Base-by-base conservation (phyloP, 2,329 filamentous ascomycete genomes). In the Knoxdaviesia proteae region DNA sequence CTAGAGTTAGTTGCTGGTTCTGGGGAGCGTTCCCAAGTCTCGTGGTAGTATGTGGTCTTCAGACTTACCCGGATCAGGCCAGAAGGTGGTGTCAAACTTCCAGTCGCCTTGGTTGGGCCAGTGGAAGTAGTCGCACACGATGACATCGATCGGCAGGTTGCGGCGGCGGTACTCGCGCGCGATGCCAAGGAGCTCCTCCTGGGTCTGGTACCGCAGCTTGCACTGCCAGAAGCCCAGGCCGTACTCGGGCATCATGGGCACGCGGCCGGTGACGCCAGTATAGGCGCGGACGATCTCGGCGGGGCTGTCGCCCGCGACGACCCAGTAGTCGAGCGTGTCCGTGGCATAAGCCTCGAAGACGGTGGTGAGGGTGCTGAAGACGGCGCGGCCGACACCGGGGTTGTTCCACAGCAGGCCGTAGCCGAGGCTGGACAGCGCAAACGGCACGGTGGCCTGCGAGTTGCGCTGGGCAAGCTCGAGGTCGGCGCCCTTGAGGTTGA, bases 401-500 rank as follows among this genome's bases (percentile, higher is more conserved):
- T 77, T 78, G 48, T 80, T 79, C 75, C 75, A 80, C 0, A 80
- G 56, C 2, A 80, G 57, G 0, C 75, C 75, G 47, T 80, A 80
- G 0, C 74, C 74, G 1, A 63, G 59, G 2, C 65, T 73, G 0
- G 70, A 75, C 0, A 79, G 51, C 0, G 67, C 65, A 52, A 79
- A 80, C 0, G 75, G 75, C 0, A 80, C 66, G 41, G 66, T 74
- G 4, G 74, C 74, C 53, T 80, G 75, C 0, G 72, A 77, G 51
- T 80, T 80, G 1, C 74, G 65, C 35, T 80, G 75, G 0, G 75
- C 74, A 3, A 80, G 63, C 51, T 80, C 75, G 1, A 79, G 54
- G 44, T 79, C 73, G 0, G 61, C 52, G 0, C 75, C 75, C 49
- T 78, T 79, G 40, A 79, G 60, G 50, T 79, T 64, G n/a, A 80